phyloP scores from a whole-genome alignment of 192 early-diverging fungal genomes.

The Endogone sp. region DNA sequence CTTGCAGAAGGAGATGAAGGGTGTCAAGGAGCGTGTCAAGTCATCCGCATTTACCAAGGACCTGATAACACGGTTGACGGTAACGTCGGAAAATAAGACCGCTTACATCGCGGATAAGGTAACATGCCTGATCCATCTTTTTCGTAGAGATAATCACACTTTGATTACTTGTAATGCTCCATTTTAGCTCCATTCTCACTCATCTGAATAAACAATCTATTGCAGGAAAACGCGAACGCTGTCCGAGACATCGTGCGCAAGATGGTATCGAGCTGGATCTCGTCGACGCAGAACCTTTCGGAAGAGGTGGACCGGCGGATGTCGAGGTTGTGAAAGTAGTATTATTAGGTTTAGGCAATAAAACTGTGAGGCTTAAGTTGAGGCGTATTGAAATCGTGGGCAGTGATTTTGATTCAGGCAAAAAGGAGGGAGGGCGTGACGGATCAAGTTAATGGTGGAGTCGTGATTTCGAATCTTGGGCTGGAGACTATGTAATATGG shows the following conservation, averaged over 20 bases:
- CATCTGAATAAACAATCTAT: neutral
- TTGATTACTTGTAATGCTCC: neutral
- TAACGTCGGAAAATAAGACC: neutral
- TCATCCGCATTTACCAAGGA: neutral
- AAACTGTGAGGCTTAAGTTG: too few relatives aligned
- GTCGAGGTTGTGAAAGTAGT: neutral
- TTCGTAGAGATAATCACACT: neutral
- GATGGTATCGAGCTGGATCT: neutral
- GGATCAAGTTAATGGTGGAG: too few relatives aligned
- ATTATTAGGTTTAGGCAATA: too few relatives aligned
- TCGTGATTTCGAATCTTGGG: too few relatives aligned
- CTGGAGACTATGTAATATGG: too few relatives aligned
- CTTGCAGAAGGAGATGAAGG: neutral
- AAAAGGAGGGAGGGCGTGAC: too few relatives aligned
- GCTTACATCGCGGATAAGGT: neutral
- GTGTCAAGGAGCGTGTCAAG: neutral
- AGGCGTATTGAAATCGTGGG: too few relatives aligned
- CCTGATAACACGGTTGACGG: neutral
- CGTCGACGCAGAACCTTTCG: neutral
- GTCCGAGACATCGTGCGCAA: neutral
- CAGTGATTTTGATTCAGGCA: too few relatives aligned
- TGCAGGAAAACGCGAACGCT: neutral
- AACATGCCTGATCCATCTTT: neutral
- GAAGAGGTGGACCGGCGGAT: constrained; percentile 1
- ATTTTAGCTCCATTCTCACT: neutral